These are phyloP conservation scores for Isoetes taiwanensis DNA, from an alignment of 75 land plant genomes.

Conservation along the genomic window DNA sequence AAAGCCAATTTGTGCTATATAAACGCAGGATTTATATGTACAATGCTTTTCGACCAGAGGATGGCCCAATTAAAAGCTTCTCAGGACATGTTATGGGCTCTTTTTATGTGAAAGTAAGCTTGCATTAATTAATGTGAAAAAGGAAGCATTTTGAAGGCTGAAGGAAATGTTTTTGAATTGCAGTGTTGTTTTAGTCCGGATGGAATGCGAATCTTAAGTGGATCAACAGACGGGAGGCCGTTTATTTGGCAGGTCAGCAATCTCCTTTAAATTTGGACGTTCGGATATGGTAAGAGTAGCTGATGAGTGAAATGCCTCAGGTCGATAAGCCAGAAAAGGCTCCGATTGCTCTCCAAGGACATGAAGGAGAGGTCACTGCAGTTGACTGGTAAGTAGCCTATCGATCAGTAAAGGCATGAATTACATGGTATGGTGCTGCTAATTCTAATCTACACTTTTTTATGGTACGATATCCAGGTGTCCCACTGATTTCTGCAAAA, in stretches of 20 bases:
- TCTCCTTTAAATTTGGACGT: too few species aligned
- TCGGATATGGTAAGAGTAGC: too few species aligned
- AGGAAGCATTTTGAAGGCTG: too few species aligned
- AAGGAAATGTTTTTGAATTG: too few species aligned
- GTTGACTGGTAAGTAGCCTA: slow-evolving; percentile 64
- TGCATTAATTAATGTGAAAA: too few species aligned
- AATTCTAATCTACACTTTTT: too few species aligned
- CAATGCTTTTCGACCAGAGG: slow-evolving; percentile 47
- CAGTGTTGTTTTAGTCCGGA: slow-evolving; percentile 84
- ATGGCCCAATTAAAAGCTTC: slow-evolving; percentile 53
- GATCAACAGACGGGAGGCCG: slow-evolving; percentile 74
- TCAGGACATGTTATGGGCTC: slow-evolving; percentile 59
- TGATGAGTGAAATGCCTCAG: too few species aligned
- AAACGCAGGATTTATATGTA: slow-evolving; percentile 67
- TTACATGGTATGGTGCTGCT: too few species aligned
- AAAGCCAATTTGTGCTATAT: neutral
- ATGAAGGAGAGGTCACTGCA: slow-evolving; percentile 76
- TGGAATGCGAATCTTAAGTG: slow-evolving; percentile 65
- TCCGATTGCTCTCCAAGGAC: slow-evolving; percentile 51
- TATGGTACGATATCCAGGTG: slow-evolving; percentile 55
- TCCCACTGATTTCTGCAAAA: slow-evolving; percentile 44
- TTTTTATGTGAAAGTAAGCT: slow-evolving; percentile 71
- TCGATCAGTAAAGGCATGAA: too few species aligned
- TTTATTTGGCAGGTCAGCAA: slow-evolving; percentile 73
- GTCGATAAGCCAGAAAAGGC: slow-evolving; percentile 26